A percentile compares a stretch with the other conserved stretches of the same genome.
phyloP scores from a whole-genome alignment of 345 rosid species.

The Corymbia maculata region DNA sequence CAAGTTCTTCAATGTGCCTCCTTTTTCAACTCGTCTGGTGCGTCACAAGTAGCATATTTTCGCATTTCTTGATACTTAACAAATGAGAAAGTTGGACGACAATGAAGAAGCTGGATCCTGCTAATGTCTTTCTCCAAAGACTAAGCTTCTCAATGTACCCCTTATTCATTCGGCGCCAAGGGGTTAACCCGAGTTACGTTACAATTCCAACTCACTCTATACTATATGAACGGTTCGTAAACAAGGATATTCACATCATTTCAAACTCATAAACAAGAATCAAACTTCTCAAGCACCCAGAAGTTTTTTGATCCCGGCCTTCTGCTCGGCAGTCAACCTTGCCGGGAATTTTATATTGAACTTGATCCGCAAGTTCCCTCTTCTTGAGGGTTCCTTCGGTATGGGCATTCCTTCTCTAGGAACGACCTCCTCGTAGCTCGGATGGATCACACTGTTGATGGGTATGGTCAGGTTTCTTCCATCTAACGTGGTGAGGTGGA shows the following conservation, averaged over 20 bases:
- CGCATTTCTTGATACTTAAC: not conserved
- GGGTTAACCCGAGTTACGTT: not conserved
- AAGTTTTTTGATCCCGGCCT: slow-evolving; percentile 65
- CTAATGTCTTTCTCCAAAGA: not conserved
- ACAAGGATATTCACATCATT: not conserved
- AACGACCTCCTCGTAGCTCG: slow-evolving; percentile 73
- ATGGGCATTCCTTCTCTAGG: slow-evolving; percentile 83
- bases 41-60: not conserved
- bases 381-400: slow-evolving; percentile 58
- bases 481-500: slow-evolving; percentile 46
- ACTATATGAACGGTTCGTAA: not conserved
- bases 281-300: slow-evolving; percentile 13
- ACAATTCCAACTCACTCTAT: not conserved
- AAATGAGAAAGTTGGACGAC: not conserved
- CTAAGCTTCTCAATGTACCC: not conserved
- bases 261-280: not conserved
- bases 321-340: slow-evolving; percentile 63
- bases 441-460: slow-evolving; percentile 51
- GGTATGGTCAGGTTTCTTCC: slow-evolving; percentile 59
- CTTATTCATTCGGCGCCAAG: not conserved
- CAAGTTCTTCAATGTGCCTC: not conserved
- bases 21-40: not conserved
- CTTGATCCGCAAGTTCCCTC: slow-evolving; percentile 73
- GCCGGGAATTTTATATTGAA: slow-evolving; percentile 62
- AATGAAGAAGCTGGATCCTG: not conserved